Percentiles rank a stretch among this genome's conserved stretches.
These are phyloP conservation scores for Podila minutissima DNA, from an alignment of 192 early-diverging fungal species.

Conservation along the genomic window DNA sequence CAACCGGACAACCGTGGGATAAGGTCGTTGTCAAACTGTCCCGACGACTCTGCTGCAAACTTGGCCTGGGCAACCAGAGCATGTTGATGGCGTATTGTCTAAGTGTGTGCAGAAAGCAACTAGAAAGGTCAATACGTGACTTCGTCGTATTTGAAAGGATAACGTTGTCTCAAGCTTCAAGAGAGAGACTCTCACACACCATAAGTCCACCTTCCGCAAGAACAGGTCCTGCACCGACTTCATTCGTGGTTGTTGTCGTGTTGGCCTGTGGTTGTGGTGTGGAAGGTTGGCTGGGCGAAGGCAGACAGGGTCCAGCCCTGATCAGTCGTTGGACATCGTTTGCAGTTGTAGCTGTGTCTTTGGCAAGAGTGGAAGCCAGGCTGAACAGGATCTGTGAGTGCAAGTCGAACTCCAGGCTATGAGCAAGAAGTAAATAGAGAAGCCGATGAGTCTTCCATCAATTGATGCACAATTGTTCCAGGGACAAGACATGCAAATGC, in stretches of 20 bases:
- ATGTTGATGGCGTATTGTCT: conserved; percentile 51
- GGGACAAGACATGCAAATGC: background rate
- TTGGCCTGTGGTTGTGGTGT: conserved; percentile 14
- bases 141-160: too few relatives aligned
- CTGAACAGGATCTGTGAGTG: conserved; percentile 61
- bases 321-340: conserved; percentile 56
- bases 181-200: conserved; percentile 1
- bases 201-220: conserved; percentile 38
- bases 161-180: too few relatives aligned
- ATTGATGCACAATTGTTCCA: background rate
- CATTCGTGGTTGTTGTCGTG: conserved; percentile 4
- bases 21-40: conserved; percentile 41
- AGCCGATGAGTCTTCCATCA: background rate
- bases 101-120: background rate
- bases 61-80: conserved; percentile 41
- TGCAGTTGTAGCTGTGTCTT: conserved; percentile 51
- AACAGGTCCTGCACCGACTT: conserved; percentile 2
- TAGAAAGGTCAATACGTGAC: too few relatives aligned
- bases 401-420: conserved; percentile 62
- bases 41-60: conserved; percentile 47
- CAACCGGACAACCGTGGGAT: conserved; percentile 36
- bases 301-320: conserved; percentile 51
- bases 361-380: conserved; percentile 59
- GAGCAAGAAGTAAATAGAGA: background rate
- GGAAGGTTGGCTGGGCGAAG: conserved; percentile 25